Percentiles rank a stretch among this genome's conserved stretches.
phyloP scores from a whole-genome alignment of 129 eudicot genomes.

The Helichrysum umbraculigerum region DNA sequence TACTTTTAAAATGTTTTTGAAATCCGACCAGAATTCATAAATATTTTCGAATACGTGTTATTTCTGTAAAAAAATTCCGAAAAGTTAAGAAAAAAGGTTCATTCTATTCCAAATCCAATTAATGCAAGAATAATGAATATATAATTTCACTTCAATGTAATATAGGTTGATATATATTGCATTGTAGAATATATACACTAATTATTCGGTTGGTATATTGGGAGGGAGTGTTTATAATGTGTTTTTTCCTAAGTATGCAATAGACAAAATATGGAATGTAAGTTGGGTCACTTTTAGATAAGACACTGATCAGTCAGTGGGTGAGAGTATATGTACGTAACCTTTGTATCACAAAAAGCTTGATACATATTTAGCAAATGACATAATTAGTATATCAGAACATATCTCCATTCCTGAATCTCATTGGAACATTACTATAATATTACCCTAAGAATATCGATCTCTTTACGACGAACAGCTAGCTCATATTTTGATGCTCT shows the following conservation, averaged over 20 bases:
- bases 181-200: conserved; percentile 15
- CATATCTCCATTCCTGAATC: conserved; percentile 31
- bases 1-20: too few relatives aligned
- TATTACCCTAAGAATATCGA: conserved; percentile 8
- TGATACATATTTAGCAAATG: conserved; percentile 9
- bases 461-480: conserved; percentile 8
- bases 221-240: neutral
- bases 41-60: too few relatives aligned
- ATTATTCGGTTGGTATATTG: conserved; percentile 25
- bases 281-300: conserved; percentile 12
- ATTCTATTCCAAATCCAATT: conserved; percentile 32
- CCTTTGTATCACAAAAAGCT: conserved; percentile 12
- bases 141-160: conserved; percentile 32
- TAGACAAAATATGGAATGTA: conserved; percentile 26
- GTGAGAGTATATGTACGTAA: neutral
- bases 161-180: conserved; percentile 22
- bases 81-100: conserved; percentile 22
- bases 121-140: conserved; percentile 36
- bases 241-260: conserved; percentile 11
- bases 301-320: neutral
- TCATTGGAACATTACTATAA: conserved; percentile 24
- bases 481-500: conserved; percentile 13
- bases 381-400: conserved; percentile 23
- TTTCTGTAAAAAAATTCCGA: too few relatives aligned
- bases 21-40: too few relatives aligned